phyloP scores from a whole-genome alignment of 1,139 yeast genomes.

The Protomyces lactucae-debilis region DNA sequence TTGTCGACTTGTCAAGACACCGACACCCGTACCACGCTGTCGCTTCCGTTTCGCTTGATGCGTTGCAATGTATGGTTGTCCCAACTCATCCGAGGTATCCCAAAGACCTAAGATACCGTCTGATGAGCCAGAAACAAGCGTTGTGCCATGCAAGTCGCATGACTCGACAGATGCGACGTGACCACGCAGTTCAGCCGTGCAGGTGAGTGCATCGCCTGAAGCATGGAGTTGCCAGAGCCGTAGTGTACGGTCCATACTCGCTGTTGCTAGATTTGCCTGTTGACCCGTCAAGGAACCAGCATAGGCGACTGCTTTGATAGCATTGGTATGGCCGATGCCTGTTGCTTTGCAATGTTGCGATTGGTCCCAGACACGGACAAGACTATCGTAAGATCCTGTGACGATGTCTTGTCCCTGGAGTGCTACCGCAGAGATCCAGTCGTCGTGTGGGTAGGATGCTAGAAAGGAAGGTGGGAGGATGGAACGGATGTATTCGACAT shows the following conservation, averaged over 20 bases:
- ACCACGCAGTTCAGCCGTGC: constrained; percentile 13
- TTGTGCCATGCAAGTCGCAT: constrained; percentile 8
- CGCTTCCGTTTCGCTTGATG: constrained; percentile 13
- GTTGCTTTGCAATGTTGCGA: constrained; percentile 35
- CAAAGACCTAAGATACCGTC: constrained; percentile 18
- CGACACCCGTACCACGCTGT: constrained; percentile 15
- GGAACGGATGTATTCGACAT: constrained; percentile 84
- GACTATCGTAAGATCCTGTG: constrained; percentile 91
- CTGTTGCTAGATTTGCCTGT: constrained; percentile 66
- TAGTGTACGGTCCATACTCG: constrained; percentile 82
- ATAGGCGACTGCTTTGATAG: constrained; percentile 80
- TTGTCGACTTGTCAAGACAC: constrained; percentile 17
- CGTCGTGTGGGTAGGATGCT: constrained; percentile 86
- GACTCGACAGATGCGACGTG: constrained; percentile 17
- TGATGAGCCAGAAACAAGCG: constrained; percentile 13
- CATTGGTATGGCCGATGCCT: constrained; percentile 78
- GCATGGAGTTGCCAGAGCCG: constrained; percentile 76
- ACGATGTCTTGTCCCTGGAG: constrained; percentile 45
- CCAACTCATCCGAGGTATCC: constrained; percentile 16
- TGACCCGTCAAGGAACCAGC: constrained; percentile 75
- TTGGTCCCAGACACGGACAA: constrained; percentile 76
- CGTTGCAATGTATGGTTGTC: not conserved
- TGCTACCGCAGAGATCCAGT: constrained; percentile 85
- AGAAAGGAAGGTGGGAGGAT: constrained; percentile 88
- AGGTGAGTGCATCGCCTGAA: constrained; percentile 38